Evolutionary conservation across 306 rosid genomes (phyloP).

Genomic region (Quillaja saponaria): DNA sequence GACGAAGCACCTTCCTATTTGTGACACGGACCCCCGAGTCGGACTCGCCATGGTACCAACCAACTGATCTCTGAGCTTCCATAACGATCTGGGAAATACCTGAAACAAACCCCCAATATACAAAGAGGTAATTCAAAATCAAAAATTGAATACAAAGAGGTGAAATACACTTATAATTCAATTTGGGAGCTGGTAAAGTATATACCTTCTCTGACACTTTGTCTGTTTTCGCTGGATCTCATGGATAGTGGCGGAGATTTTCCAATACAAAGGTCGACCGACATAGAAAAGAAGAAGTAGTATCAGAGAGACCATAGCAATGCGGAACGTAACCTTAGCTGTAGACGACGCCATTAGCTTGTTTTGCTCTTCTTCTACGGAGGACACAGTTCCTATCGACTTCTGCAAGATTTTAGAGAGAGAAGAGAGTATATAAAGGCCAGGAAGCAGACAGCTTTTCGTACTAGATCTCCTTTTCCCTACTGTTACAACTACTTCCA

Average conservation of each 20-base stretch:
- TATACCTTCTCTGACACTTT: slow-evolving; percentile 74
- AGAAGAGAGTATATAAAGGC: background rate
- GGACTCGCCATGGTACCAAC: slow-evolving; percentile 70
- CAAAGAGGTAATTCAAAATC: background rate
- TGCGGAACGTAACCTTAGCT: slow-evolving; percentile 58
- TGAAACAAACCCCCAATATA: slow-evolving; percentile 26
- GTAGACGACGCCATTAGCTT: slow-evolving; percentile 54
- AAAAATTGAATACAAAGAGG: slow-evolving; percentile 3
- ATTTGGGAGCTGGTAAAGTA: background rate
- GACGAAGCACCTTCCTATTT: background rate
- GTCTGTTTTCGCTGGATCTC: slow-evolving; percentile 78
- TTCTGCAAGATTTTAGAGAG: background rate
- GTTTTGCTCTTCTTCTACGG: background rate
- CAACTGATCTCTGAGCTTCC: slow-evolving; percentile 82
- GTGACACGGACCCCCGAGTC: slow-evolving; percentile 36
- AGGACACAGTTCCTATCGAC: too few species aligned
- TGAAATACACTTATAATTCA: background rate
- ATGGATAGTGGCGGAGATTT: slow-evolving; percentile 75
- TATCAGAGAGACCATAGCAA: slow-evolving; percentile 28
- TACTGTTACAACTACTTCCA: background rate
- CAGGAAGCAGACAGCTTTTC: background rate
- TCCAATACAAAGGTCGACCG: slow-evolving; percentile 90
- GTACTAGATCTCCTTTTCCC: too few species aligned
- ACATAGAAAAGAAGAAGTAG: slow-evolving; percentile 61
- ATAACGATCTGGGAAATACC: slow-evolving; percentile 83